Evolutionary conservation across 2,329 filamentous ascomycete genomes (phyloP), one percentile per base, ranked within the genome.

Genomic region (Fusarium incarnatum): DNA sequence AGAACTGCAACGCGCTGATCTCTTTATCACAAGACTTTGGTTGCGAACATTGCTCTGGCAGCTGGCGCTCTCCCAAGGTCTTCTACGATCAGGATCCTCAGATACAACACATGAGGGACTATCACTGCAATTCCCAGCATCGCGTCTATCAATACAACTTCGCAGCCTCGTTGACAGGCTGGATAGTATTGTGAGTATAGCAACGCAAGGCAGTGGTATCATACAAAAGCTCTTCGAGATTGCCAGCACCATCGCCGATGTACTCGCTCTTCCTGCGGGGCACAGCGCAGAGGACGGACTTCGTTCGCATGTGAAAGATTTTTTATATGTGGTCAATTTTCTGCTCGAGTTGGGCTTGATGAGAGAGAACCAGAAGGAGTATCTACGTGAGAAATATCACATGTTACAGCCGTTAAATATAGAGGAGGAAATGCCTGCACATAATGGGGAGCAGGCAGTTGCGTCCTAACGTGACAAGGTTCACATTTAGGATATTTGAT

Each of bases 221-320:
- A 79, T 88, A 55, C 84, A 87, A 64, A 89, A 89, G 73, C 79
- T 89, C 7, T 87, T 89, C 58, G 87, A 89, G 71, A 87, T 89
- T 64, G 85, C 86, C 0, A 87, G 86, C 73, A 88, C 86, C 3
- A 86, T 89, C 47, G 86, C 86, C 11, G 87, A 89, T 67, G 87
- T 89, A 3, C 81, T 88, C 23, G 84, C 86, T 46, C 78, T 88
- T 16, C 84, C 85, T 0, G 80, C 82, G 9, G 81, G 80, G 1
- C 81, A 82, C 0, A 65, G 68, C 25, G 74, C 72, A 11, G 75
- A 83, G 6, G 80, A 84, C 41, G 84, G 86, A 30, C 83, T 82
- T 4, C 78, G 80, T 8, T 79, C 82, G 6, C 79, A 84, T 18
- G 83, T 88, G 47, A 83, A 87, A 56, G 86, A 88, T 67, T 86